These are phyloP conservation scores for Jaapia argillacea DNA, from an alignment of 768 basidiomycete species.

Conservation along the genomic window DNA sequence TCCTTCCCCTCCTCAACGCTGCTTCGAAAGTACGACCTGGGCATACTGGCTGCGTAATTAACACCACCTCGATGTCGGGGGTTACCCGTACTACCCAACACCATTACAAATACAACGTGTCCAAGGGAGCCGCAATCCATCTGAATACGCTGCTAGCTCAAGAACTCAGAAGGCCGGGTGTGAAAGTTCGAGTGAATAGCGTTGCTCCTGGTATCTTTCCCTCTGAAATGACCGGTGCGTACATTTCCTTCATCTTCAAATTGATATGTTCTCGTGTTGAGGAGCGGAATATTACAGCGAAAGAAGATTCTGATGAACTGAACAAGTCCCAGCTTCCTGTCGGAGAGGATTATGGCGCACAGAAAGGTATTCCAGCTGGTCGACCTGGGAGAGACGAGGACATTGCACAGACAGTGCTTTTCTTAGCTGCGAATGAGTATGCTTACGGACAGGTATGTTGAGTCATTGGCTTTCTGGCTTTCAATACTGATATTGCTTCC, in stretches of 20 bases:
- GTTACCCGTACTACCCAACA: constrained; percentile 29
- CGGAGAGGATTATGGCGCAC: constrained; percentile 18
- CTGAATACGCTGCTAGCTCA: constrained; percentile 24
- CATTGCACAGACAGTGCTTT: constrained; percentile 23
- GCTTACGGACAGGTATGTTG: constrained; percentile 23
- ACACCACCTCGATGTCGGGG: constrained; percentile 31
- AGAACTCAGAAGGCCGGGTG: constrained; percentile 20
- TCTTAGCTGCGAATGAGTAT: constrained; percentile 23
- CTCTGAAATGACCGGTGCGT: constrained; percentile 24
- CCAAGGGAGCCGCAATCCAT: constrained; percentile 28
- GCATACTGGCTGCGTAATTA: constrained; percentile 29
- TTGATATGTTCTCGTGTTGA: not conserved
- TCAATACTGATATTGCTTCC: not conserved
- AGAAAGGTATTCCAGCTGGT: constrained; percentile 24
- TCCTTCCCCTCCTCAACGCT: constrained; percentile 31
- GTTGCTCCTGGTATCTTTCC: constrained; percentile 27
- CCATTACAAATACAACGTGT: constrained; percentile 35
- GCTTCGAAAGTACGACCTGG: constrained; percentile 16
- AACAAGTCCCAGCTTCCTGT: constrained; percentile 23
- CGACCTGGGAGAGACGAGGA: constrained; percentile 25
- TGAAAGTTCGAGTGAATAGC: constrained; percentile 25
- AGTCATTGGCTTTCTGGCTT: not conserved
- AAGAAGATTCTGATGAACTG: constrained; percentile 16
- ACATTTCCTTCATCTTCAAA: not conserved
- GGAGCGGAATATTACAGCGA: constrained; percentile 3